phyloP scores from a whole-genome alignment of 768 basidiomycete genomes.

The Butyriboletus loyo region DNA sequence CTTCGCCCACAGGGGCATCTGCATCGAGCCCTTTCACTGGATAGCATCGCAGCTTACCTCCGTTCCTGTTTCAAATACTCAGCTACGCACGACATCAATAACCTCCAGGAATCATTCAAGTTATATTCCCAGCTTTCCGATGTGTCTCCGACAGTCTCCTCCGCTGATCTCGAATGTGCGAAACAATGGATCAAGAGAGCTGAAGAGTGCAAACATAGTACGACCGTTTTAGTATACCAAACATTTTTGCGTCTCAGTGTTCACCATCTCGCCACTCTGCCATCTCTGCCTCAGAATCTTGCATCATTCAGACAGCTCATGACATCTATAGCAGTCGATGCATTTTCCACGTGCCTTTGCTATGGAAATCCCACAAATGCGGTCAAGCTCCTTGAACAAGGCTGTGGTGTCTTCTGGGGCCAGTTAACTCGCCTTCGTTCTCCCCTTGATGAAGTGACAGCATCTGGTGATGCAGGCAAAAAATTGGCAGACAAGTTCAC shows the following conservation, averaged over 20 bases:
- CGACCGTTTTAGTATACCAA: conserved; percentile 12
- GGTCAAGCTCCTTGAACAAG: no score
- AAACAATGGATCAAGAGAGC: not conserved
- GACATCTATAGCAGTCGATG: no score
- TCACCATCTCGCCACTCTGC: no score
- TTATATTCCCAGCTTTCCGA: not conserved
- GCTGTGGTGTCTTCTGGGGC: no score
- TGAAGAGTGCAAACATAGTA: conserved; percentile 1
- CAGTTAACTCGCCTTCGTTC: no score
- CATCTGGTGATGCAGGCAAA: no score
- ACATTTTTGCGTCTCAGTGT: conserved; percentile 6
- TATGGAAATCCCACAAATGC: not conserved
- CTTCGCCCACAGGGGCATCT: not conserved
- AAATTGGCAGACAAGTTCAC: not conserved
- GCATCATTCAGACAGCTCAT: no score
- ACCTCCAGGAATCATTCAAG: not conserved
- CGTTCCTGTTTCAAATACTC: not conserved
- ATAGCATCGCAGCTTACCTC: not conserved
- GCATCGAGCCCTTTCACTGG: not conserved
- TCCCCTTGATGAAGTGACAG: no score
- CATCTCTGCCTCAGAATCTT: not conserved
- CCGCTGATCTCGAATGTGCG: not conserved
- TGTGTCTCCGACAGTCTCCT: not conserved
- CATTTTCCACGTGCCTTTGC: not conserved
- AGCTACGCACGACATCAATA: not conserved